These are phyloP conservation scores for Zygoascus flipseniorum DNA, from an alignment of 805 yeast species.

Conservation along the genomic window DNA sequence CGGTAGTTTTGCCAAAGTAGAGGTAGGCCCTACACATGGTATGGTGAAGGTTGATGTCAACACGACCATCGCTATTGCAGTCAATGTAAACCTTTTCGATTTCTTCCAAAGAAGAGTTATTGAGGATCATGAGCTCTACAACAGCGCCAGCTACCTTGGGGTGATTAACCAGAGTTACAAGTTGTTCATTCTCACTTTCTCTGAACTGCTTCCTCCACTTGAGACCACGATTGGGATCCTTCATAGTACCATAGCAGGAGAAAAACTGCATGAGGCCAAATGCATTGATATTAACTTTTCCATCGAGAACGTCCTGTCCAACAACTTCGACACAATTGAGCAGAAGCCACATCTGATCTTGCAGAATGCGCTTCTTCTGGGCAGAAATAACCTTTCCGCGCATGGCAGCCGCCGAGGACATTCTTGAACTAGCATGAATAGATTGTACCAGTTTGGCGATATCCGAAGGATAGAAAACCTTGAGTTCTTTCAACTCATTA, in stretches of 20 bases:
- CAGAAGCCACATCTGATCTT: conserved; percentile 7
- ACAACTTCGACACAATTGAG: conserved; percentile 11
- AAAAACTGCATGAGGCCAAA: conserved; percentile 18
- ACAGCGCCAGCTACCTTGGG: conserved; percentile 17
- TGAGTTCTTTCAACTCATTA: conserved; percentile 9
- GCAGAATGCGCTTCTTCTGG: conserved; percentile 4
- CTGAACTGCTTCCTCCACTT: conserved; percentile 9
- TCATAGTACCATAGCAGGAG: conserved; percentile 15
- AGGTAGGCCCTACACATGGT: conserved; percentile 72
- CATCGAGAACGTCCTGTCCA: conserved; percentile 12
- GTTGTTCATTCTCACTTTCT: conserved; percentile 1
- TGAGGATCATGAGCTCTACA: conserved; percentile 13
- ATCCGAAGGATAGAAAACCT: conserved; percentile 10
- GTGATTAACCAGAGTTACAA: conserved; percentile 1
- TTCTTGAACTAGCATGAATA: conserved; percentile 15
- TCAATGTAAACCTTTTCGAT: conserved; percentile 14
- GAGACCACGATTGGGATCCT: conserved; percentile 13
- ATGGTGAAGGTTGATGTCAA: conserved; percentile 39
- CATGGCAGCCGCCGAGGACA: conserved; percentile 5
- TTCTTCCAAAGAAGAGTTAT: conserved; percentile 13
- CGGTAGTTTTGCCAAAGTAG: conserved; percentile 51
- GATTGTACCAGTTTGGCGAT: conserved; percentile 15
- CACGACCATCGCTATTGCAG: conserved; percentile 2
- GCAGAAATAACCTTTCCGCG: conserved; percentile 9
- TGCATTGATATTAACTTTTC: conserved; percentile 7